Conservation (phyloP, 768 basidiomycete genomes). For the Coprinopsis strossmayeri region DNA sequence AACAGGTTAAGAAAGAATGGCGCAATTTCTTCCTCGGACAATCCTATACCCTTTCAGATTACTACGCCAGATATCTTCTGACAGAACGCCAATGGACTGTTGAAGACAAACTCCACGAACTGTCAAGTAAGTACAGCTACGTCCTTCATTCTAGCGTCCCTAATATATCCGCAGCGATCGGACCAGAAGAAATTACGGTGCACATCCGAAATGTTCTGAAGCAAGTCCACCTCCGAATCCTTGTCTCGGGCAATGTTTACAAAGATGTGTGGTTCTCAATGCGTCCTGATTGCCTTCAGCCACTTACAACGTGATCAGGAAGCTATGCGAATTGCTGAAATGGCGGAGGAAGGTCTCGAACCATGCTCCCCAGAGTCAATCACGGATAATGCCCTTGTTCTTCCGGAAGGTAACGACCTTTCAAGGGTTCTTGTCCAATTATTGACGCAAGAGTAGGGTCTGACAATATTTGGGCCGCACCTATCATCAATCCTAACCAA, state of each 20-base stretch:
- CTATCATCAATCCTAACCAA: constrained; percentile 78
- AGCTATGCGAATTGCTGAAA: constrained; percentile 65
- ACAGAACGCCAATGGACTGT: constrained; percentile 70
- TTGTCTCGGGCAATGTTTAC: constrained; percentile 80
- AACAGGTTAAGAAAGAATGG: constrained; percentile 68
- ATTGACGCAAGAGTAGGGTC: constrained; percentile 40
- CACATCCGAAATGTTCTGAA: constrained; percentile 58
- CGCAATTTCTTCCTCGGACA: constrained; percentile 85
- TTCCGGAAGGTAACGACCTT: constrained; percentile 53
- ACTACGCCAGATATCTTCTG: constrained; percentile 66
- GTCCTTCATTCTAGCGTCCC: background rate
- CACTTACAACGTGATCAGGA: constrained; percentile 40
- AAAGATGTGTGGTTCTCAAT: constrained; percentile 54
- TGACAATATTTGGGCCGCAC: constrained; percentile 58
- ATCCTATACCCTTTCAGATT: constrained; percentile 74
- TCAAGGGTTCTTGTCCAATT: constrained; percentile 1
- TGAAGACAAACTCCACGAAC: constrained; percentile 66
- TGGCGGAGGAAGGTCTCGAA: constrained; percentile 60
- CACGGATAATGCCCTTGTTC: constrained; percentile 50
- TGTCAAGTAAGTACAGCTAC: constrained; percentile 51
- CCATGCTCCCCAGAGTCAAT: constrained; percentile 48
- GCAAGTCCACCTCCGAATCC: constrained; percentile 59
- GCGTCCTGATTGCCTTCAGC: background rate
- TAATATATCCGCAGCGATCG: constrained; percentile 46
- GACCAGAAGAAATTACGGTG: constrained; percentile 57